Percentiles rank a stretch among this genome's conserved stretches.
Conservation (phyloP, 768 basidiomycete species). For the Agaricus bisporus region DNA sequence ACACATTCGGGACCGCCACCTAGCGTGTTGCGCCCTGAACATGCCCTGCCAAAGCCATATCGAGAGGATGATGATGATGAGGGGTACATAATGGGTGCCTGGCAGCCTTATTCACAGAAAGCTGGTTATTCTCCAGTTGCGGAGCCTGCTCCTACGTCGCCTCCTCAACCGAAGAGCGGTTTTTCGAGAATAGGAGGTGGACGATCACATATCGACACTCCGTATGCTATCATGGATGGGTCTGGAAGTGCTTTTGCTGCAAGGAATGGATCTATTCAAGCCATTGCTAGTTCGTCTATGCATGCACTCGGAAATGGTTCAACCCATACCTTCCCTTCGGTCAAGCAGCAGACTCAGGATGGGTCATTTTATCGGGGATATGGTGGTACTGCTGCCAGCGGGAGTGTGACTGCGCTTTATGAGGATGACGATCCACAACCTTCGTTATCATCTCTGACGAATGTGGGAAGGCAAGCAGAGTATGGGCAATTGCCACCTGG, state of each 20-base stretch:
- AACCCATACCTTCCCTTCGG: conserved; percentile 62
- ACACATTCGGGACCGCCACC: conserved; percentile 56
- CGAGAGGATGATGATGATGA: conserved; percentile 78
- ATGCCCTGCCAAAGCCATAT: conserved; percentile 62
- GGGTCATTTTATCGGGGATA: conserved; percentile 12
- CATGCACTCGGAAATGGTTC: conserved; percentile 29
- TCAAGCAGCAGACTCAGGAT: conserved; percentile 36
- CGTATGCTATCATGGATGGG: conserved; percentile 58
- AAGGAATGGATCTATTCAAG: neutral
- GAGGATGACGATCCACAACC: conserved; percentile 41
- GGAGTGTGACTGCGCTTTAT: conserved; percentile 11
- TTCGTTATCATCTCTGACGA: conserved; percentile 35
- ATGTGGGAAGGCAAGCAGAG: conserved; percentile 33
- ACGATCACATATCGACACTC: conserved; percentile 76
- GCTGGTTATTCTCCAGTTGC: conserved; percentile 42
- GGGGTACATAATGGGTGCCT: conserved; percentile 92
- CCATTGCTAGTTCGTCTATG: conserved; percentile 6
- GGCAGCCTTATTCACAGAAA: conserved; percentile 56
- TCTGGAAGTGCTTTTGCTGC: conserved; percentile 20
- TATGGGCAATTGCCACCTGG: conserved; percentile 43
- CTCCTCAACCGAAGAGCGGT: conserved; percentile 30
- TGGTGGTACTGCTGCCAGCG: neutral
- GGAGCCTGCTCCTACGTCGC: conserved; percentile 23
- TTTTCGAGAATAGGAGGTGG: conserved; percentile 89
- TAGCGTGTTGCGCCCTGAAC: conserved; percentile 74